Evolutionary conservation across 306 rosid genomes (phyloP).

Genomic region (Begonia peltatifolia): DNA sequence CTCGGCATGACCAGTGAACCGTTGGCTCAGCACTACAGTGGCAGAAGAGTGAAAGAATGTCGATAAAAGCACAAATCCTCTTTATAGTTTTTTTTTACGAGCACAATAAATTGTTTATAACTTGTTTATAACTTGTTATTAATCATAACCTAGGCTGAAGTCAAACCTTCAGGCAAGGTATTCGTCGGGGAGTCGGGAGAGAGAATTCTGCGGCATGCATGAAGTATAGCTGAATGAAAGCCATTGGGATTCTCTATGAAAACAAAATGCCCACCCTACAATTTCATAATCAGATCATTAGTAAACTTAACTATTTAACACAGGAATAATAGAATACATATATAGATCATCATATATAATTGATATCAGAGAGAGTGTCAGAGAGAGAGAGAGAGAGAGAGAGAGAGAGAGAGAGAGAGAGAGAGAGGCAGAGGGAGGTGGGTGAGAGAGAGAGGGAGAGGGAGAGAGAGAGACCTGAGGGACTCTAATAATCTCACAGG

Average conservation of each 20-base stretch:
- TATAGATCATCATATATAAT: too few species aligned
- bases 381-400: too few species aligned
- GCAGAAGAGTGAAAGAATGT: too few species aligned
- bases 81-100: too few species aligned
- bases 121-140: too few species aligned
- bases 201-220: conserved; percentile 70
- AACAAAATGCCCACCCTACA: conserved; percentile 84
- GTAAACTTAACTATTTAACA: too few species aligned
- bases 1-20: too few species aligned
- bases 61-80: too few species aligned
- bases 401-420: conserved; percentile 13
- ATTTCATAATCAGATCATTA: conserved; percentile 1
- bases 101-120: too few species aligned
- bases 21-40: too few species aligned
- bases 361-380: background rate
- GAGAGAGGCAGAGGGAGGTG: background rate
- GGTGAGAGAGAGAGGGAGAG: too few species aligned
- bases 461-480: conserved; percentile 49
- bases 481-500: conserved; percentile 83
- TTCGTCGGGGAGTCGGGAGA: conserved; percentile 39
- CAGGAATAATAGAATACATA: too few species aligned
- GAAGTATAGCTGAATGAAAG: conserved; percentile 66
- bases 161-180: conserved; percentile 57
- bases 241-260: conserved; percentile 68
- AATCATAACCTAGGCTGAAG: conserved; percentile 49